Evolutionary conservation across 768 basidiomycete species (phyloP), one percentile per base, ranked within the genome.

Genomic region (Leccinum boreale): DNA sequence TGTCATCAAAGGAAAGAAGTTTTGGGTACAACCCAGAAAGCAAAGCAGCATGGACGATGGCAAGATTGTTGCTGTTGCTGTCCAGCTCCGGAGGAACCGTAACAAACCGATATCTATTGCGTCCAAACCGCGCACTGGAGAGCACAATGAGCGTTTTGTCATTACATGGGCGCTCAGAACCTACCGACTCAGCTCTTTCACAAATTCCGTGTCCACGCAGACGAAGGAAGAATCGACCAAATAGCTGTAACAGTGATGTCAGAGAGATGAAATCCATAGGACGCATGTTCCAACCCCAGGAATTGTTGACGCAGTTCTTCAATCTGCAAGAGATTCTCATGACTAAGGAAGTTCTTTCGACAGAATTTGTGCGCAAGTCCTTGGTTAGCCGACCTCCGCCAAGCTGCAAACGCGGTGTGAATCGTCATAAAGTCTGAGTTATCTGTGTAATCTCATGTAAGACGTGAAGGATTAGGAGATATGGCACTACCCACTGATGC

Each of bases 401-500:
- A 98, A 59, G 85, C 87, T 5, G 85, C 74, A 73, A 94, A 98
- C 0, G 90, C 94, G 59, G 92, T 89, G 70, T 95, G 93, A 47
- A 95, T 82, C 0, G 95, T 97, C 62, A 98, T 67, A 70, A 99
- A 99, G 70, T 99, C 96, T 7, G 91, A 94, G 70, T 95, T 92
- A 58, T 93, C 95, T 95, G 62, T 21, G 51, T 23, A 9, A 5
- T 39, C 21, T 56, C 59, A 21, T 11, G 58, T 61, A 14, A 51
- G 59, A 52, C 12, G 23, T 6, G 23, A 21, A 48, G 31, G 9
- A 17, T 26, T 31, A 57, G 44, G 3, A 59, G 55, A 54, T 17
- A 19, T 44, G 11, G 26, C 14, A 48, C 39, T 24, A 72, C 83
- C 58, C 46, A 91, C 93, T 90, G 42, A 79, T 75, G 63, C 85